Percentiles rank a stretch among this genome's conserved stretches.
These are phyloP conservation scores for Orychophragmus violaceus DNA, from an alignment of 345 rosid species.

Conservation along the genomic window DNA sequence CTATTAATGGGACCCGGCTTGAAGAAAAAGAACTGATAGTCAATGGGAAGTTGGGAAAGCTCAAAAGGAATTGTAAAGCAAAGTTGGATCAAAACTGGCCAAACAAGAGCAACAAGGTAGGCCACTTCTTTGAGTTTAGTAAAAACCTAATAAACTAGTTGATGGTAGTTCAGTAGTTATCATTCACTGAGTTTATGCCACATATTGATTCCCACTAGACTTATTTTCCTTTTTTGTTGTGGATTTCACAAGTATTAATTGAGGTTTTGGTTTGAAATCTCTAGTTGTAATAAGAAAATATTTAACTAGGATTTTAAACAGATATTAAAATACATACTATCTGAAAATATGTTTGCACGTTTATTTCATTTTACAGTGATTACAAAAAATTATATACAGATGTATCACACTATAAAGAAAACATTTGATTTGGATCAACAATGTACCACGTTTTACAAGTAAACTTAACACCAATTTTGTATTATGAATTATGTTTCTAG, in stretches of 20 bases:
- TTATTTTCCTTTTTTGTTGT: not conserved
- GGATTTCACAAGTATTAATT: not conserved
- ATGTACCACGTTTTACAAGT: not conserved
- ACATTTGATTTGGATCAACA: not conserved
- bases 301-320: not conserved
- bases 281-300: not conserved
- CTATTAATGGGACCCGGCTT: not conserved
- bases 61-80: constrained; percentile 15
- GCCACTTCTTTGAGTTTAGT: not conserved
- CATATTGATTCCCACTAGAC: not conserved
- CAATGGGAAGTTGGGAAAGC: constrained; percentile 16
- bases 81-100: constrained; percentile 8
- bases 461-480: not conserved
- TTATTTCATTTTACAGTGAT: not conserved
- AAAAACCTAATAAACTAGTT: not conserved
- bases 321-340: not conserved
- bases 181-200: not conserved
- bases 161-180: not conserved
- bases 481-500: not conserved
- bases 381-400: not conserved
- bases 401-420: not conserved
- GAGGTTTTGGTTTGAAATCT: not conserved
- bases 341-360: not conserved
- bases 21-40: constrained; percentile 3
- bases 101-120: constrained; percentile 5